Evolutionary conservation across 805 yeast species (phyloP), one percentile per base, ranked within the genome.

Genomic region (Yamadazyma laniorum): DNA sequence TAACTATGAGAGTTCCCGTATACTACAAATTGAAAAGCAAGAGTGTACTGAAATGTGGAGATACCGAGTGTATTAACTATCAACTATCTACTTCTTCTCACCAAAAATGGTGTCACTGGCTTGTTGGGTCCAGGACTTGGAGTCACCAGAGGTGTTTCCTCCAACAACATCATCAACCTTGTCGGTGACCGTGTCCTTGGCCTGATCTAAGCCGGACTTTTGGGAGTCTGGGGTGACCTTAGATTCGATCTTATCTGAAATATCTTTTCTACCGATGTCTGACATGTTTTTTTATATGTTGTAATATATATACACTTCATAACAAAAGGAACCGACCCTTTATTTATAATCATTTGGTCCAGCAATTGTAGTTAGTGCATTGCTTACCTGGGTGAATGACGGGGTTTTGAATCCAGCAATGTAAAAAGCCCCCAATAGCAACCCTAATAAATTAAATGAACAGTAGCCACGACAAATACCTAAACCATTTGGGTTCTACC

Each of bases 401-500:
- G n/a, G n/a, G n/a, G n/a, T n/a, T n/a, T n/a, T n/a, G n/a, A n/a
- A n/a, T n/a, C n/a, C n/a, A n/a, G n/a, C n/a, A n/a, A n/a, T n/a
- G n/a, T n/a, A n/a, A n/a, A n/a, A n/a, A n/a, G n/a, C n/a, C n/a
- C n/a, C 18, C 31, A 28, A 14, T 30, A 30, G 33, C 33, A 30
- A 30, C 18, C 22, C 25, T 6, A 29, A 6, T 13, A 21, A 12
- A 17, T 18, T 16, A 39, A 11, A 38, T 34, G 27, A 39, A 39
- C 27, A 25, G 42, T 4, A 65, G 44, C 74, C 74, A 69, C n/a
- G 58, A 55, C 37, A 86, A 62, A 53, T 79, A 85, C 53, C 78
- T 82, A 62, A 86, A 86, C 95, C 96, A 88, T 47, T 70, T 80
- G 3, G 96, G 96, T 53, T 88, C 95, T 2, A 88, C 93, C 43